A percentile compares a stretch with the other conserved stretches of the same genome.
These are phyloP conservation scores for Effrenium voratum DNA, from an alignment of 73 alveolate genomes.

Conservation along the genomic window DNA sequence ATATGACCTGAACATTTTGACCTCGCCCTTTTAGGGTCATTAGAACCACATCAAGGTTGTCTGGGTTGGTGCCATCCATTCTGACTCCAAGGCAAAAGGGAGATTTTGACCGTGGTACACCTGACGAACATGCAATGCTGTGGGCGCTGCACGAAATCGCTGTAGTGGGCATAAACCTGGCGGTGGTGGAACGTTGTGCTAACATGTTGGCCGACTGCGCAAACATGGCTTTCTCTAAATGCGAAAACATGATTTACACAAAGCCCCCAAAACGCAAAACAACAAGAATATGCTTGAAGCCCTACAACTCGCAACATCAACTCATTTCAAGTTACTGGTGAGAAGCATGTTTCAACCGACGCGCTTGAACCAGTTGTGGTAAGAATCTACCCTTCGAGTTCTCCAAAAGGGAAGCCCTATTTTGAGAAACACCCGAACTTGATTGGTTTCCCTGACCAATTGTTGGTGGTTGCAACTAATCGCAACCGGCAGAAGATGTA, in stretches of 20 bases:
- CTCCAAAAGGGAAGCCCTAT: too few species aligned
- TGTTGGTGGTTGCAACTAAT: too few species aligned
- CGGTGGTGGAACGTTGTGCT: background rate
- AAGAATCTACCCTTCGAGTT: too few species aligned
- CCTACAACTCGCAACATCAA: background rate
- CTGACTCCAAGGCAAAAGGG: background rate
- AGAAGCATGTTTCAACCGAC: too few species aligned
- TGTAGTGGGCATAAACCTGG: slow-evolving; percentile 76
- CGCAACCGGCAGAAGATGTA: too few species aligned
- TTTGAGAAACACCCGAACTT: too few species aligned
- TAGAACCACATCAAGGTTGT: background rate
- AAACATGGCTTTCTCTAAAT: background rate
- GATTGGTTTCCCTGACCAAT: too few species aligned
- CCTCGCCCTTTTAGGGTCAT: background rate
- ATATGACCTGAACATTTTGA: background rate
- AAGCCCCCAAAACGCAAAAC: background rate
- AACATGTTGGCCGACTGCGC: background rate
- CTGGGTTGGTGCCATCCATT: background rate
- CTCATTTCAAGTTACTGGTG: too few species aligned
- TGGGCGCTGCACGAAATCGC: slow-evolving; percentile 66
- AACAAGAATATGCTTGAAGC: background rate
- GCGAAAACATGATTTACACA: background rate
- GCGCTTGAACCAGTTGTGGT: too few species aligned
- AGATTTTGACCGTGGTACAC: background rate
- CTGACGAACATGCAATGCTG: background rate